A percentile compares a stretch with the other conserved stretches of the same genome.
phyloP scores from a whole-genome alignment of 1,139 yeast genomes.

The Protomyces pachydermus region DNA sequence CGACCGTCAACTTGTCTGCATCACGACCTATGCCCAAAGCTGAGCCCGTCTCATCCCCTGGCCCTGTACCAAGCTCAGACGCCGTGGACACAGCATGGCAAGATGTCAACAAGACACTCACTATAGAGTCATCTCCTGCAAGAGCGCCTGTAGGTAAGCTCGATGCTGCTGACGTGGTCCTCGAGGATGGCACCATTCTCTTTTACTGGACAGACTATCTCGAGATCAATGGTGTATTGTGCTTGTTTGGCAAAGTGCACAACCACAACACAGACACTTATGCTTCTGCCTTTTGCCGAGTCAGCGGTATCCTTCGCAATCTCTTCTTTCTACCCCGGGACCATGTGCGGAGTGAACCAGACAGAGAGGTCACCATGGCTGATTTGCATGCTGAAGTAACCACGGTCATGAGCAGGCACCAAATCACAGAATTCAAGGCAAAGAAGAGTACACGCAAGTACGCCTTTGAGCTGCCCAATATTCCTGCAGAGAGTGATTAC shows the following conservation, averaged over 20 bases:
- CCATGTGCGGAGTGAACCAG: constrained; percentile 37
- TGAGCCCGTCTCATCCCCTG: not conserved
- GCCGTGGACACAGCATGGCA: constrained; percentile 29
- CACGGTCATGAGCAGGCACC: constrained; percentile 58
- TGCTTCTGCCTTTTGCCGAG: constrained; percentile 74
- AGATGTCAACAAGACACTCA: constrained; percentile 18
- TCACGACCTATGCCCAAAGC: constrained; percentile 8
- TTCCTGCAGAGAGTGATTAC: constrained; percentile 78
- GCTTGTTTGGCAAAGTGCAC: constrained; percentile 77
- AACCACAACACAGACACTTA: constrained; percentile 45
- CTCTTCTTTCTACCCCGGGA: constrained; percentile 71
- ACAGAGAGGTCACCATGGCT: constrained; percentile 47
- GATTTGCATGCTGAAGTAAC: constrained; percentile 77
- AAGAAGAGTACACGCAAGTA: constrained; percentile 72
- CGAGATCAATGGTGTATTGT: constrained; percentile 64
- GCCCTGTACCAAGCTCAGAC: constrained; percentile 31
- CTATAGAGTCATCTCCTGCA: constrained; percentile 11
- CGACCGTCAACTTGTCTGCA: constrained; percentile 29
- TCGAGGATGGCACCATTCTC: constrained; percentile 50
- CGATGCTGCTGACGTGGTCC: constrained; percentile 31
- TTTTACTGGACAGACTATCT: constrained; percentile 90
- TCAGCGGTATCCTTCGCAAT: constrained; percentile 66
- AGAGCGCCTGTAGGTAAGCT: constrained; percentile 14
- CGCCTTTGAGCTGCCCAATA: constrained; percentile 77
- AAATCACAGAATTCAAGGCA: constrained; percentile 58